Conservation (phyloP, 2,329 filamentous ascomycete species). For the Cladobotryum protrusum region DNA sequence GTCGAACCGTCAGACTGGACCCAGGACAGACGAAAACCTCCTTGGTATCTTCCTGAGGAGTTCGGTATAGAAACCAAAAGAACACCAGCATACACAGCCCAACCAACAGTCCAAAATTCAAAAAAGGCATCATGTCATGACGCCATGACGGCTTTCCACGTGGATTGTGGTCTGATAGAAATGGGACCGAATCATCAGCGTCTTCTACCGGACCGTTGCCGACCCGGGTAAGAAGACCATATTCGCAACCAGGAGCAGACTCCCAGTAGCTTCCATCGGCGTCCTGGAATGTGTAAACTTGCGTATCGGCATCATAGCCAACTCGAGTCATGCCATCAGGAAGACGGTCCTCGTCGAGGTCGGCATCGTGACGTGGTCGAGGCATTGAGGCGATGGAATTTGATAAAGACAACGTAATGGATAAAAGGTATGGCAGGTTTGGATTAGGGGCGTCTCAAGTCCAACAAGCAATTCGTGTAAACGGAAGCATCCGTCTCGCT, state of each 20-base stretch:
- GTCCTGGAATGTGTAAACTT: slow-evolving; percentile 48
- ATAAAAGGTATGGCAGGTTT: not conserved
- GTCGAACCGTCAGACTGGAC: slow-evolving; percentile 34
- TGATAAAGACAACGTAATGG: not conserved
- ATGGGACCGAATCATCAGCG: slow-evolving; percentile 25
- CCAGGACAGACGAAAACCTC: slow-evolving; percentile 21
- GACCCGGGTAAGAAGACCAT: slow-evolving; percentile 41
- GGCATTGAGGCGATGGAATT: slow-evolving; percentile 26
- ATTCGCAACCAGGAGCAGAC: slow-evolving; percentile 42
- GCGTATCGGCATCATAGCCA: slow-evolving; percentile 51
- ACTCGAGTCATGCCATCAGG: slow-evolving; percentile 49
- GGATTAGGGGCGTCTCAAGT: not conserved
- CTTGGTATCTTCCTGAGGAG: slow-evolving; percentile 14
- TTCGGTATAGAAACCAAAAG: slow-evolving; percentile 40
- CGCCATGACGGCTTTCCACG: slow-evolving; percentile 39
- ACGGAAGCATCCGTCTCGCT: no score
- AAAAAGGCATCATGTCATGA: slow-evolving; percentile 46
- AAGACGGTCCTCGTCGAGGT: slow-evolving; percentile 47
- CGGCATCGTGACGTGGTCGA: slow-evolving; percentile 38
- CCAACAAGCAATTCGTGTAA: no score
- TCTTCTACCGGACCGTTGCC: slow-evolving; percentile 22
- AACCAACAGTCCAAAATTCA: slow-evolving; percentile 53
- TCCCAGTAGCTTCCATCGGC: slow-evolving; percentile 43
- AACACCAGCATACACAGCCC: slow-evolving; percentile 44
- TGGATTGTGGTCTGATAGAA: slow-evolving; percentile 19